Base-by-base conservation (phyloP, 176 grass and related monocot species). In the Hsuehochloa calcarea region DNA sequence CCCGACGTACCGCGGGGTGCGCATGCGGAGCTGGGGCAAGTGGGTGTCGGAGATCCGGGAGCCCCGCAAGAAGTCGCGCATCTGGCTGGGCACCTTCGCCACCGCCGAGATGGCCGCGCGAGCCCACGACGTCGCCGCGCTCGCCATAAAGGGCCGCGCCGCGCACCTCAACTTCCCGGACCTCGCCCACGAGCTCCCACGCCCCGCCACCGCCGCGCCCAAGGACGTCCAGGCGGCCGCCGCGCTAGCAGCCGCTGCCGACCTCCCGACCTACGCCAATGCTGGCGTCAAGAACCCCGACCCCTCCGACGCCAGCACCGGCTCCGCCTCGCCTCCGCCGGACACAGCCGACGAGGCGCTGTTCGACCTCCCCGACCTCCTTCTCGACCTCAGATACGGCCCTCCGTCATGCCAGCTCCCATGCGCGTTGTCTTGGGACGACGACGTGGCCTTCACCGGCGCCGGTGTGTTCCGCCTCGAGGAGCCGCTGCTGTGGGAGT, bases 21-120 rank as follows among this genome's bases (percentile, higher is more conserved):
- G 94, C 49, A 94, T 92, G 94, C 91, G 94, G 16, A 93, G 90
- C 29, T 97, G 94, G 94, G 94, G 94, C 2, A 97, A 94, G 80
- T 97, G 94, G 94, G 94, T 97, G 71, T 97, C 94, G 26, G 94
- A 97, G 74, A 97, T 97, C 84, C 92, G 94, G 29, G 92, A 97
- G 80, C 94, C 94, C 0, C 82, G 90, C 29, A 97, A 97, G 87
- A 97, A 97, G 89, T 94, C 92, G 8, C 92, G 94, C 68, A 97
- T 97, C 59, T 97, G 94, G 94, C 94, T 97, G 0, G 94, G 94
- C 41, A 97, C 94, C 16, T 97, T 97, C 80, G 85, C 89, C 54
- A 97, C 91, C 1, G 94, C 94, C 12, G 94, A 97, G 78, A 97
- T 97, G 94, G 94, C 94, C 2, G 94, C 94, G 54, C 92, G 94